Conservation (phyloP, 2,329 filamentous ascomycete genomes). For the Monilinia polystroma region DNA sequence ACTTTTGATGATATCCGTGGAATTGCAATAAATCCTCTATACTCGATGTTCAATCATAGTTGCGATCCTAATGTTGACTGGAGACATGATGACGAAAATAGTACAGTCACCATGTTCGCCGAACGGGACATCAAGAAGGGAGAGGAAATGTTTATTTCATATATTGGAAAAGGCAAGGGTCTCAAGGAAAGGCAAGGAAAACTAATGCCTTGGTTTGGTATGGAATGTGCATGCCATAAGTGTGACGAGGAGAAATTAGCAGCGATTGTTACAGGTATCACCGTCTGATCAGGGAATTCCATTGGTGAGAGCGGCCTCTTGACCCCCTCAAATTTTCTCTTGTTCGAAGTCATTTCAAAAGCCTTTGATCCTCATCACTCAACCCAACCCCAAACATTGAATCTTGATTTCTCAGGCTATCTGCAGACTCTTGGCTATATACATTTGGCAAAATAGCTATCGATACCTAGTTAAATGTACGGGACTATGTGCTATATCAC, state of each 20-base stretch:
- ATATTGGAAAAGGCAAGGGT: conserved; percentile 29
- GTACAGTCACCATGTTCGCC: conserved; percentile 34
- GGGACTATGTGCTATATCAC: not conserved
- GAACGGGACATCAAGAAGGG: conserved; percentile 31
- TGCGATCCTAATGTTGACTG: conserved; percentile 39
- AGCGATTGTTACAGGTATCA: not conserved
- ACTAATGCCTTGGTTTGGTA: conserved; percentile 27
- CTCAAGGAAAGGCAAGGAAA: conserved; percentile 21
- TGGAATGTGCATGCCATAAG: conserved; percentile 21
- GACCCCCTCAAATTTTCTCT: no score
- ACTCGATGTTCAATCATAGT: conserved; percentile 41
- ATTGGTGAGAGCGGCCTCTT: not conserved
- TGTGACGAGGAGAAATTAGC: conserved; percentile 16
- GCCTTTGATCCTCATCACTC: not conserved
- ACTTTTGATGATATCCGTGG: conserved; percentile 34
- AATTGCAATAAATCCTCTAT: conserved; percentile 36
- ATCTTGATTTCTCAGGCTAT: not conserved
- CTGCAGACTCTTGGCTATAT: not conserved
- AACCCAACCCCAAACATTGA: no score
- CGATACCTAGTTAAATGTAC: not conserved
- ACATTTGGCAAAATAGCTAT: not conserved
- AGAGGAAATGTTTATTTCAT: conserved; percentile 35
- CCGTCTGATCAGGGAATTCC: not conserved
- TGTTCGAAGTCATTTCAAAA: no score
- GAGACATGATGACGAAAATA: conserved; percentile 34